Base-by-base conservation (phyloP, 192 early-diverging fungal genomes). In the Tieghemiomyces parasiticus region DNA sequence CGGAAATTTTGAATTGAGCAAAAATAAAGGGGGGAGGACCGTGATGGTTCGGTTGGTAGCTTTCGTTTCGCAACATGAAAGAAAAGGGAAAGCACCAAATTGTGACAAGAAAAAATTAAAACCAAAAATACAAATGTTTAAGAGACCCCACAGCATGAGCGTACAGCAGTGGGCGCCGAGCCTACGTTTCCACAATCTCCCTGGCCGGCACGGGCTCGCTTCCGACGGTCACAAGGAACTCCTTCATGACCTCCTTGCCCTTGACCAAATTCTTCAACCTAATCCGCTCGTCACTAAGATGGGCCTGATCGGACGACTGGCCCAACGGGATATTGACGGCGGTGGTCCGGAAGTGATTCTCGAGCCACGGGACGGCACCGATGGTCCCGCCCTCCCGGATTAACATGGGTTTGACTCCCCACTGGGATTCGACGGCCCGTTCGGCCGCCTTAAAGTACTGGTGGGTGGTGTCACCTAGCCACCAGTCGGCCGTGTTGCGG, bases 381-480 rank as follows among this genome's bases (percentile, higher is more conserved):
- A 89, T 86, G 2, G 85, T 87, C 1, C 86, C 86, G 42, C 86
- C 86, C 61, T 89, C 86, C 20, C 86, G 74, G 59, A 89, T 86
- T 61, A 78, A 81, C 26, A 89, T 61, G 31, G 86, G 86, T 29
- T 79, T 77, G 14, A 72, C 19, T 4, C 26, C 48, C 74, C 74
- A 76, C 53, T 67, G 71, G 4, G 66, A 60, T 31, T 59, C 59
- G 69, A 89, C 81, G 14, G 83, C 84, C 28, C 67, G 46, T 52
- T 79, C 79, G 0, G 85, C 81, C 0, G 83, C 84, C 67, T 80
- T 79, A 59, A 83, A 89, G 58, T 82, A 85, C 2, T 73, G 66
- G 42, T 74, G 74, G 12, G 74, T 67, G 8, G 76, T 78, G 54
- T 89, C 82, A 22, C 83, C 86, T 58, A 89, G 65, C 86, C 86